A percentile compares a stretch with the other conserved stretches of the same genome.
Conservation (phyloP, 495 filamentous ascomycete species). For the Durotheca rogersii region DNA sequence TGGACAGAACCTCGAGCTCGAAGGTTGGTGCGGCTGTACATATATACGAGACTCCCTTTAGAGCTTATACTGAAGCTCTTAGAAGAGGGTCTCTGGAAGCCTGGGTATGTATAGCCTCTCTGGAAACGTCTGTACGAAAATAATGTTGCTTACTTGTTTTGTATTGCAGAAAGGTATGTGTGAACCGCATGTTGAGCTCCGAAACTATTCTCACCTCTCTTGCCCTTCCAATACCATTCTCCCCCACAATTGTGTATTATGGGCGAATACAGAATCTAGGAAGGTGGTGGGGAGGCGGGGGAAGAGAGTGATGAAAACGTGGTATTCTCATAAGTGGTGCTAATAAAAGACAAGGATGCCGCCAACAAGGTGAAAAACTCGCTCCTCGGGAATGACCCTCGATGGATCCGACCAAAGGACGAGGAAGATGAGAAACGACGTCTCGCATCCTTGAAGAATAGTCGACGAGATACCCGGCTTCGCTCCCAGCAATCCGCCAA, state of each 20-base stretch:
- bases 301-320: neutral
- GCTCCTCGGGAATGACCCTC: slow-evolving; percentile 49
- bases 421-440: slow-evolving; percentile 45
- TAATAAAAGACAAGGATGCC: slow-evolving; percentile 36
- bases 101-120: slow-evolving; percentile 35
- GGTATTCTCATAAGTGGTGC: neutral
- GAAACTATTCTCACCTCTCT: neutral
- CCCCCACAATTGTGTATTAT: neutral
- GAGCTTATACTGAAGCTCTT: slow-evolving; percentile 46
- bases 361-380: slow-evolving; percentile 51
- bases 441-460: slow-evolving; percentile 35
- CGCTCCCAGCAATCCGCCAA: slow-evolving; percentile 5
- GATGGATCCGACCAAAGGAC: slow-evolving; percentile 48
- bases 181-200: neutral
- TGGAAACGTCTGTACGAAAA: neutral
- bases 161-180: slow-evolving; percentile 34
- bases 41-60: slow-evolving; percentile 47
- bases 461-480: slow-evolving; percentile 21
- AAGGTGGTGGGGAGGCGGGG: too few species aligned
- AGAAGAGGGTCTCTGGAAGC: slow-evolving; percentile 46
- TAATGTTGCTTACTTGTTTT: slow-evolving; percentile 17
- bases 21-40: slow-evolving; percentile 47
- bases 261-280: neutral
- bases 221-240: neutral
- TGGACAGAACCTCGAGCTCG: slow-evolving; percentile 47